Conservation (phyloP, 2,329 filamentous ascomycete species). For the Calonectria pseudoturangicola region DNA sequence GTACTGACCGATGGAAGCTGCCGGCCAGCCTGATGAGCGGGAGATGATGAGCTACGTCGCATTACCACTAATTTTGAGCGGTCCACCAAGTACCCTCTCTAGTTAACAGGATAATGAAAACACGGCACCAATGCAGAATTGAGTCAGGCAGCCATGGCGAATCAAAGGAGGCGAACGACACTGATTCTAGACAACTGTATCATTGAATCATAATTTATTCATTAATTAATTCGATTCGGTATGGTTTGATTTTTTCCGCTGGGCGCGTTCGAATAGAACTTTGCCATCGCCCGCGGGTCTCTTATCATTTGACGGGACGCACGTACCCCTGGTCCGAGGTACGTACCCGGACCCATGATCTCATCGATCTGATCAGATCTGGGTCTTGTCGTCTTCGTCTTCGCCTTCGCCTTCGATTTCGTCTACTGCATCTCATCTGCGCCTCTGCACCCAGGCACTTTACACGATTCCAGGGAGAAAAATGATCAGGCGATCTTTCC, state of each 20-base stretch:
- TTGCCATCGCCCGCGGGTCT: too few species aligned
- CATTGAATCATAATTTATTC: too few species aligned
- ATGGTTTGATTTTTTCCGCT: too few species aligned
- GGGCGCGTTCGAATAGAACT: too few species aligned
- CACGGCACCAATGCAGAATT: too few species aligned
- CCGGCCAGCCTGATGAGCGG: slow-evolving; percentile 23
- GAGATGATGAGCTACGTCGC: slow-evolving; percentile 30
- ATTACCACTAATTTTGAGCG: slow-evolving; percentile 10
- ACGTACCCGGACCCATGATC: slow-evolving; percentile 35
- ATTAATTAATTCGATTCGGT: too few species aligned
- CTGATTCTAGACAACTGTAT: too few species aligned
- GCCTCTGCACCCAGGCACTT: slow-evolving; percentile 8
- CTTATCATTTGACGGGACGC: slow-evolving; percentile 23
- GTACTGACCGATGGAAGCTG: slow-evolving; percentile 38
- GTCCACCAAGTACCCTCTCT: slow-evolving; percentile 19
- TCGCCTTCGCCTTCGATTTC: slow-evolving; percentile 38
- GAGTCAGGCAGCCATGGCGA: too few species aligned
- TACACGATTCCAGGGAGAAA: not conserved
- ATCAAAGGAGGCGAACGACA: too few species aligned
- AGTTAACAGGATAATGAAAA: too few species aligned
- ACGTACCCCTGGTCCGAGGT: slow-evolving; percentile 19
- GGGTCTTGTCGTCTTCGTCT: slow-evolving; percentile 36
- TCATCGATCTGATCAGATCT: slow-evolving; percentile 39
- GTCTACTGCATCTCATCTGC: slow-evolving; percentile 6
- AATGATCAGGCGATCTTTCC: not conserved